Base-by-base conservation (phyloP, 139 green algal genomes). In the Asterochloris erici region DNA sequence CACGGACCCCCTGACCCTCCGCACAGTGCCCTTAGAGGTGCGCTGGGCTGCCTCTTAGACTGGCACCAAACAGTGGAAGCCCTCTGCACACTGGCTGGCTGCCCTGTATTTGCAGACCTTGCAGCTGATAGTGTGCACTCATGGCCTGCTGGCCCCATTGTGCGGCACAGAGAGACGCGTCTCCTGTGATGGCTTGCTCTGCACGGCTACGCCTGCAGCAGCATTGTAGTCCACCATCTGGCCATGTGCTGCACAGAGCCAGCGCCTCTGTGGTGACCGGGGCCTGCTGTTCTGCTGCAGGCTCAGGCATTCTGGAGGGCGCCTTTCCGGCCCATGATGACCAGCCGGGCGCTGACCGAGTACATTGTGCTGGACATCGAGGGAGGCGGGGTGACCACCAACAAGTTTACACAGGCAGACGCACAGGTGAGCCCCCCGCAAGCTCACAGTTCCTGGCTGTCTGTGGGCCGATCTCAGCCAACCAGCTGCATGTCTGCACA, bases 351-450 rank as follows among this genome's bases (percentile, higher is more conserved):
- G 85, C 86, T 98, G 23, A 85, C 89, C 16, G 93, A 97, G 86
- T 99, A 95, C 82, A 87, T 98, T 13, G 89, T 99, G 14, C 86
- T 99, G 75, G 97, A 99, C 85, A 85, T 97, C 0, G 97, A 99
- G 89, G 47, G 71, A 14, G 28, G 76, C 68, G 82, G 62, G 1
- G 68, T 24, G 23, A 64, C 66, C 71, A 29, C 69, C 71, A 62
- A 84, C 69, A 81, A 81, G 78, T 82, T 87, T 73, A 71, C 66
- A 38, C 85, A 93, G 27, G 91, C 88, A n/a, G 91, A 95, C 62
- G 90, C 82, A 29, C 79, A 89, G 84, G 90, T 93, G 38, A 81
- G 86, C 16, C 14, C 19, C 23, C 78, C n/a, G 10, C 21, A 71
- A 71, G 21, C 17, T 71, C 66, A 13, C 66, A 71, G 19, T 6